These are phyloP conservation scores for Trichosporon sp. DNA, from an alignment of 1,284 basidiomycete species.

Conservation along the genomic window DNA sequence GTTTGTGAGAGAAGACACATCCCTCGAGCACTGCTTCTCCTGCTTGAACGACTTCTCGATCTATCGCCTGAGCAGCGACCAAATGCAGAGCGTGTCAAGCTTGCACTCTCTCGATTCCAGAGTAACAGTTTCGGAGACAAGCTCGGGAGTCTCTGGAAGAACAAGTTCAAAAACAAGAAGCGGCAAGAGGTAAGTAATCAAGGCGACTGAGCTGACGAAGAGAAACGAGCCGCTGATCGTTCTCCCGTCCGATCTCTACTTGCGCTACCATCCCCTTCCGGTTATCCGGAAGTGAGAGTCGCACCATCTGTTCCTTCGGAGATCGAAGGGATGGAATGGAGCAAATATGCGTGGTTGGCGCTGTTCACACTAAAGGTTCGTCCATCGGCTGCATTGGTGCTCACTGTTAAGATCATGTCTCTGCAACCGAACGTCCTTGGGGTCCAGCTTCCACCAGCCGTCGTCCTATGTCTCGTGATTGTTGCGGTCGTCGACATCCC, in stretches of 20 bases:
- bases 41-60: constrained; percentile 72
- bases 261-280: constrained; percentile 34
- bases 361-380: constrained; percentile 34
- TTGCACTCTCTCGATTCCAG: constrained; percentile 25
- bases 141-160: not conserved
- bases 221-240: not conserved
- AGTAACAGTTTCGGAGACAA: not conserved
- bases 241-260: constrained; percentile 29
- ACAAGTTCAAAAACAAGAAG: not conserved
- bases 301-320: not conserved
- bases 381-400: not conserved
- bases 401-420: constrained; percentile 33
- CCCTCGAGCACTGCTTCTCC: constrained; percentile 67
- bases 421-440: constrained; percentile 33
- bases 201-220: not conserved
- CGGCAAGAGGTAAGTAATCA: not conserved
- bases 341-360: not conserved
- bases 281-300: not conserved
- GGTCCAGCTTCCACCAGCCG: constrained; percentile 18
- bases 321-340: not conserved
- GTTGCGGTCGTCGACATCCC: constrained; percentile 31
- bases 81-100: constrained; percentile 67
- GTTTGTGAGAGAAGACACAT: constrained; percentile 69
- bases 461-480: constrained; percentile 27
- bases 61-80: constrained; percentile 66